Evolutionary conservation across 1,139 yeast genomes (phyloP).

Genomic region (Lodderomyces metapsilosis): DNA sequence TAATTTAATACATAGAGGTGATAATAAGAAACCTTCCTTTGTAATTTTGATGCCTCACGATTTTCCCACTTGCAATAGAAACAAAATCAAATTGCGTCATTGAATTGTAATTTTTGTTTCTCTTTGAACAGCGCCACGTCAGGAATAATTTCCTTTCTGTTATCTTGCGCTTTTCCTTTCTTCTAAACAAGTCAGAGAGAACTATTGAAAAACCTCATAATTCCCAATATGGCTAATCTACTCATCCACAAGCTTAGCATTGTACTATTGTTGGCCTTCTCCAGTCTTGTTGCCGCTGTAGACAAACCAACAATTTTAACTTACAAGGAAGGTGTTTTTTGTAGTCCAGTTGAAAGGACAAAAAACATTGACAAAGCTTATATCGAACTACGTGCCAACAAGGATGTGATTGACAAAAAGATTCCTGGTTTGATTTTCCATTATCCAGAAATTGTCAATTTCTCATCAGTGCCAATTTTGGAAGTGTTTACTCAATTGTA

Average conservation of each 20-base stretch:
- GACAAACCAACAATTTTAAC: slow-evolving; percentile 11
- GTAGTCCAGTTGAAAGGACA: slow-evolving; percentile 10
- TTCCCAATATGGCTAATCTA: background rate
- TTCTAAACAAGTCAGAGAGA: background rate
- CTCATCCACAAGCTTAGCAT: background rate
- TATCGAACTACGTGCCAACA: slow-evolving; percentile 7
- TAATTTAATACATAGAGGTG: too few species aligned
- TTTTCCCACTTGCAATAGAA: background rate
- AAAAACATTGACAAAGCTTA: slow-evolving; percentile 8
- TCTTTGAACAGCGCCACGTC: background rate
- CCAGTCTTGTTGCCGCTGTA: background rate
- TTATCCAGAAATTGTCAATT: slow-evolving; percentile 24
- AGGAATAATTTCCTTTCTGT: background rate
- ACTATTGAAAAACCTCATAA: too few species aligned
- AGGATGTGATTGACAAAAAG: slow-evolving; percentile 5
- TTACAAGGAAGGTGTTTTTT: slow-evolving; percentile 10
- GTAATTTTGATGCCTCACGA: background rate
- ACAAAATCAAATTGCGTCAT: background rate
- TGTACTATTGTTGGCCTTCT: background rate
- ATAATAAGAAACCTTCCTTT: too few species aligned
- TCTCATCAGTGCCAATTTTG: slow-evolving; percentile 22
- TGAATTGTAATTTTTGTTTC: background rate
- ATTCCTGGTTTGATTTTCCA: slow-evolving; percentile 27
- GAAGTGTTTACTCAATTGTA: slow-evolving; percentile 15
- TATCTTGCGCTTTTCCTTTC: background rate